Evolutionary conservation across 345 rosid genomes (phyloP).

Genomic region (Hevea brasiliensis): DNA sequence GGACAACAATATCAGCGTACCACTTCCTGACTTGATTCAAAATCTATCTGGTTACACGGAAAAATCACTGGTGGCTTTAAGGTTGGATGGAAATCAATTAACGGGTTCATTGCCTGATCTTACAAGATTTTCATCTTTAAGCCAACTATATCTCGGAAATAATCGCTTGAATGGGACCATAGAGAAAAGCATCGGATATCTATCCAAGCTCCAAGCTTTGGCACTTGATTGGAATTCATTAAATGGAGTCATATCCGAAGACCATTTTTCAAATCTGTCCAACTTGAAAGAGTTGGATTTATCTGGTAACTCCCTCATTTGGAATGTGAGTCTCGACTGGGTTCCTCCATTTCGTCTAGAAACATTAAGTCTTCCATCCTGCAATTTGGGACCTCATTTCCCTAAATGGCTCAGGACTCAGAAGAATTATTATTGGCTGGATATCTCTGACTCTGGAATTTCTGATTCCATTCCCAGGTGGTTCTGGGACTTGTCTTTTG

Average conservation of each 20-base stretch:
- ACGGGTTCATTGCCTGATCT: background rate
- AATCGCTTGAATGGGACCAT: background rate
- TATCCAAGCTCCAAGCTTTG: background rate
- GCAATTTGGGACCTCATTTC: no score
- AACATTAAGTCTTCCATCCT: background rate
- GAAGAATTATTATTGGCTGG: constrained; percentile 7
- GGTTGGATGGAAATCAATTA: background rate
- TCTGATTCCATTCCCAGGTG: no score
- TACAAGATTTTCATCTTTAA: background rate
- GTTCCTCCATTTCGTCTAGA: background rate
- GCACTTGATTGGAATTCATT: background rate
- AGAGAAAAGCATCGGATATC: background rate
- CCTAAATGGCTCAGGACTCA: constrained; percentile 27
- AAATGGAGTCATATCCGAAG: background rate
- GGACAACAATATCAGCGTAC: background rate
- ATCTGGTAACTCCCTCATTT: background rate
- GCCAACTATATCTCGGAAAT: background rate
- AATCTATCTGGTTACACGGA: background rate
- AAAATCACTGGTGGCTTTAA: background rate
- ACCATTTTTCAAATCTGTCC: background rate
- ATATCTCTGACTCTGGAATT: no score
- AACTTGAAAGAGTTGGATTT: no score
- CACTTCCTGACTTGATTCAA: background rate
- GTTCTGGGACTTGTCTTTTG: no score
- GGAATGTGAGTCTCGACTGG: background rate